Evolutionary conservation across 1,284 basidiomycete species (phyloP), one percentile per base, ranked within the genome.

Genomic region (Ceratobasidium sp.): DNA sequence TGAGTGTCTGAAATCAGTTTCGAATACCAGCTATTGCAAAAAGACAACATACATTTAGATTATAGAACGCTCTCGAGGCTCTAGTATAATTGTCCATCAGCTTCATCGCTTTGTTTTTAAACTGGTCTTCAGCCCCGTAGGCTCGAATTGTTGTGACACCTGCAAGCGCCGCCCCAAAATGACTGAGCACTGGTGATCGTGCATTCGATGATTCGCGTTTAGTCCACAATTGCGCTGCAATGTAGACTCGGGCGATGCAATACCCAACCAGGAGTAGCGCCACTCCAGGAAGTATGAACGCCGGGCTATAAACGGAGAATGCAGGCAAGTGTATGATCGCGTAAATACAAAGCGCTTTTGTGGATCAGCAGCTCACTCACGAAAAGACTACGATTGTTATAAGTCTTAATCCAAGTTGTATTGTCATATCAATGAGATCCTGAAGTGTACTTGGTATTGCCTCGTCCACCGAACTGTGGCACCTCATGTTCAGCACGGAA

Each of bases 121-220:
- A 78, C 17, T n/a, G 56, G 13, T 69, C 76, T 40, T 79, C 57
- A 2, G 64, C 78, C 15, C 70, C 79, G 56, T 79, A 79, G 2
- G 78, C 78, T 4, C 78, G 75, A 23, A 79, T 79, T 1, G 78
- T 74, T 0, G 57, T 64, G n/a, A 95, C 85, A 40, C 94, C 93
- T 17, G 88, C 84, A 3, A 94, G 88, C 0, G 91, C 89, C 33
- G 91, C 89, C 17, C 91, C 90, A 81, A 95, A 92, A 81, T 92
- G 91, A 62, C 90, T 90, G 77, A 93, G 87, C 7, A 94, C 88
- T 0, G 92, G 92, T 4, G 90, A 86, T 79, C 87, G 89, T 7
- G 90, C 89, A 83, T 92, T 92, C 46, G 88, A 90, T 90, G 91
- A 91, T 82, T 92, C 90, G n/a, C 91, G 87, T 82, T 94, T 94